Evolutionary conservation across 129 eudicot species (phyloP).

Genomic region (Erigeron canadensis): DNA sequence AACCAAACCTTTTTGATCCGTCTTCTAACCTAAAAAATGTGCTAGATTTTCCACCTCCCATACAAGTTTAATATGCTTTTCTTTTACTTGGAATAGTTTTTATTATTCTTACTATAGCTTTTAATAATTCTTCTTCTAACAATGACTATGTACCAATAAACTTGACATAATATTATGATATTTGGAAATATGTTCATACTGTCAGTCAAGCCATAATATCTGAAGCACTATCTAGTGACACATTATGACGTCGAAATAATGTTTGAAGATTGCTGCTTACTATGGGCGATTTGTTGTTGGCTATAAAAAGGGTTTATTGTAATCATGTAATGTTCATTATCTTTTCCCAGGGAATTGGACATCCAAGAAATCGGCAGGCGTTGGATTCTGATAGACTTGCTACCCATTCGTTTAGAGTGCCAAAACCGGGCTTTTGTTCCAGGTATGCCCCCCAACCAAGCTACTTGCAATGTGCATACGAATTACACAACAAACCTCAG

Average conservation of each 20-base stretch:
- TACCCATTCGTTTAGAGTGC: slow-evolving; percentile 84
- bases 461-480: not conserved
- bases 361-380: slow-evolving; percentile 56
- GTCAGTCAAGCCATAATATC: not conserved
- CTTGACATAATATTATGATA: slow-evolving; percentile 6
- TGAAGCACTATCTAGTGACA: not conserved
- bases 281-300: not conserved
- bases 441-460: slow-evolving; percentile 48
- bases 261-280: slow-evolving; percentile 1
- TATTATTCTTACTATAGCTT: not conserved
- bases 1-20: too few relatives aligned
- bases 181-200: slow-evolving; percentile 1
- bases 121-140: not conserved
- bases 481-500: not conserved
- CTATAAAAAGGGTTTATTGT: not conserved
- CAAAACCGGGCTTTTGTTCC: slow-evolving; percentile 61
- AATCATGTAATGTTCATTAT: not conserved
- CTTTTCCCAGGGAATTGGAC: slow-evolving; percentile 58
- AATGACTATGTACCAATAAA: slow-evolving; percentile 5
- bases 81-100: slow-evolving; percentile 4
- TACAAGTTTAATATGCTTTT: not conserved
- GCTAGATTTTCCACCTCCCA: not conserved
- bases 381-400: slow-evolving; percentile 73
- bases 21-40: too few relatives aligned
- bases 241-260: not conserved